Evolutionary conservation across 805 yeast species (phyloP).

Genomic region (Wickerhamomyces chaumierensis): DNA sequence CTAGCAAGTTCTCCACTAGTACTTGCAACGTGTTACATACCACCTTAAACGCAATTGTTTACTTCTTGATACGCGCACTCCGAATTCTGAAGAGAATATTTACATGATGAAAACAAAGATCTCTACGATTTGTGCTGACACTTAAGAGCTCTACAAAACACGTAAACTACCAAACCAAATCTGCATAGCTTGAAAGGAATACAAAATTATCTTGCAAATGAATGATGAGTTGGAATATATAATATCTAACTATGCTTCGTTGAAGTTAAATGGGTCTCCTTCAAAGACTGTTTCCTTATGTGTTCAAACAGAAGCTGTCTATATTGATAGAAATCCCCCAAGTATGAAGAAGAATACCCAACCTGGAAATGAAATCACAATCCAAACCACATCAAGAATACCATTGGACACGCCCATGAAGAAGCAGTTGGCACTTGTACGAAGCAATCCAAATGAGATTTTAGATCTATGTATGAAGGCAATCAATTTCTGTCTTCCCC

Average conservation of each 20-base stretch:
- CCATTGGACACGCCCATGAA: constrained; percentile 2
- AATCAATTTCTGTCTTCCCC: constrained; percentile 12
- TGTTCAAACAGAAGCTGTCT: too few relatives aligned
- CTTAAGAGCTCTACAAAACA: too few relatives aligned
- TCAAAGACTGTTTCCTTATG: too few relatives aligned
- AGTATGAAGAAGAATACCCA: neutral
- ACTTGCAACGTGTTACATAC: too few relatives aligned
- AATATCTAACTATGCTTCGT: constrained; percentile 13
- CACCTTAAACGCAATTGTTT: too few relatives aligned
- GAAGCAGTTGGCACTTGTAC: neutral
- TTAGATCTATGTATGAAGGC: constrained; percentile 13
- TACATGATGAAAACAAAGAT: too few relatives aligned
- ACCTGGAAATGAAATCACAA: too few relatives aligned
- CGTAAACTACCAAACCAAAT: too few relatives aligned
- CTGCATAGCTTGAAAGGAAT: too few relatives aligned
- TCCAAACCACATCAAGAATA: constrained; percentile 2
- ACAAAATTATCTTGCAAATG: constrained; percentile 3
- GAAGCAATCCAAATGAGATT: constrained; percentile 9
- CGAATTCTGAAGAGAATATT: neutral
- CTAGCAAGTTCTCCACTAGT: too few relatives aligned
- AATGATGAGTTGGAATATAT: constrained; percentile 16
- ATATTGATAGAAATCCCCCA: too few relatives aligned
- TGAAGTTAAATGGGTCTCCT: constrained; percentile 13
- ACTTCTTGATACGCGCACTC: neutral
- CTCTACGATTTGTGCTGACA: too few relatives aligned